Conservation (phyloP, 768 basidiomycete genomes). For the Pulveroboletus sp. region DNA sequence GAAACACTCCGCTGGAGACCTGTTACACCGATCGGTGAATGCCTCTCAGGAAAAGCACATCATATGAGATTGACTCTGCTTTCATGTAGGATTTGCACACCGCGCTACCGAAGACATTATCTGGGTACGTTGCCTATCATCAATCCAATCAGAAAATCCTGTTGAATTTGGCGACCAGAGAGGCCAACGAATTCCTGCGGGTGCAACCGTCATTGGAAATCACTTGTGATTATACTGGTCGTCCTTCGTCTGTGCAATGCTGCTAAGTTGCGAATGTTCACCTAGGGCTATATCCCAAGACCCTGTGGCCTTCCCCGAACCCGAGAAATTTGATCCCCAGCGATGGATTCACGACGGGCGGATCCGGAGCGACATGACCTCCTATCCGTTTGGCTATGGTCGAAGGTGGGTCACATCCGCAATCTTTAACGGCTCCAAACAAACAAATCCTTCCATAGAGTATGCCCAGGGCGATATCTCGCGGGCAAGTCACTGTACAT, state of each 20-base stretch:
- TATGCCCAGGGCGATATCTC: constrained; percentile 59
- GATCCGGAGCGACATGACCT: constrained; percentile 39
- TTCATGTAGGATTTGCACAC: constrained; percentile 46
- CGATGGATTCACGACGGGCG: constrained; percentile 47
- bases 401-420: constrained; percentile 24
- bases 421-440: too few relatives aligned
- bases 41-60: not conserved
- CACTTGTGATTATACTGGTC: not conserved
- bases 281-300: constrained; percentile 24
- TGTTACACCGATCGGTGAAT: constrained; percentile 21
- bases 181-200: too few relatives aligned
- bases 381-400: constrained; percentile 51
- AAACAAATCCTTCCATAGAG: constrained; percentile 25
- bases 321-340: constrained; percentile 38
- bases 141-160: constrained; percentile 18
- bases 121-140: constrained; percentile 38
- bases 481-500: constrained; percentile 50
- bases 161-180: constrained; percentile 21
- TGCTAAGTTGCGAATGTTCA: not conserved
- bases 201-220: too few relatives aligned
- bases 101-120: constrained; percentile 57
- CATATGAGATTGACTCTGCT: not conserved
- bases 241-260: not conserved
- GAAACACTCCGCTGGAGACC: constrained; percentile 37
- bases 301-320: constrained; percentile 11